These are phyloP conservation scores for Pisolithus orientalis DNA, from an alignment of 768 basidiomycete genomes.

Conservation along the genomic window DNA sequence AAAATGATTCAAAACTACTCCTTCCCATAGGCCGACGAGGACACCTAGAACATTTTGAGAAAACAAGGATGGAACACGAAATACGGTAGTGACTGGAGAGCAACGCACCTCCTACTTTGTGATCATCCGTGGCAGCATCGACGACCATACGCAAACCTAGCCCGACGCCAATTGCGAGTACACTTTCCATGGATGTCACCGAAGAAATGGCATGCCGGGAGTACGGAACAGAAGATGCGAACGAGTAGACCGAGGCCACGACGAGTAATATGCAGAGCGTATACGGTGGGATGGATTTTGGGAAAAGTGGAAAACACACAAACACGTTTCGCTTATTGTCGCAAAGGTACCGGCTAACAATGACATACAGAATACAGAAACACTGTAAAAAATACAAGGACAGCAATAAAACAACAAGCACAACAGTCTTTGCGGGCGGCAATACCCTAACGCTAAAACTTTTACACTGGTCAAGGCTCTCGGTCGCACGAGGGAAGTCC, in stretches of 20 bases:
- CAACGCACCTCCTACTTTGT: slow-evolving; percentile 25
- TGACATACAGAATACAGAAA: neutral
- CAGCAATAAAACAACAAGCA: neutral
- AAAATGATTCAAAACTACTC: slow-evolving; percentile 68
- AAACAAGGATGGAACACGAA: neutral
- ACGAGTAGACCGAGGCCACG: slow-evolving; percentile 26
- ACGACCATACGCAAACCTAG: slow-evolving; percentile 60
- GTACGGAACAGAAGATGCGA: slow-evolving; percentile 21
- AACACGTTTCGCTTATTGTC: neutral
- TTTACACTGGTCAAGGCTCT: too few relatives aligned
- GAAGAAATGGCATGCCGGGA: slow-evolving; percentile 22
- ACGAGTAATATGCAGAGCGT: slow-evolving; percentile 4
- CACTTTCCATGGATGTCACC: slow-evolving; percentile 53
- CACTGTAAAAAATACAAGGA: neutral
- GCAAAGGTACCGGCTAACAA: neutral
- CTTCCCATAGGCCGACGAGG: slow-evolving; percentile 75
- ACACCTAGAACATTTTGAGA: slow-evolving; percentile 37
- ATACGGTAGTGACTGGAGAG: neutral
- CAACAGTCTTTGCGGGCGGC: neutral
- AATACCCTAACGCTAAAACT: neutral
- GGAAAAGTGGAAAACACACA: neutral
- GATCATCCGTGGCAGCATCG: slow-evolving; percentile 36
- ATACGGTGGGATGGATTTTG: neutral
- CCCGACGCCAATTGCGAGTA: slow-evolving; percentile 63
- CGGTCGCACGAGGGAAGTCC: neutral